Conservation (phyloP, 257 asterid genomes). For the Rubia yunnanensis region DNA sequence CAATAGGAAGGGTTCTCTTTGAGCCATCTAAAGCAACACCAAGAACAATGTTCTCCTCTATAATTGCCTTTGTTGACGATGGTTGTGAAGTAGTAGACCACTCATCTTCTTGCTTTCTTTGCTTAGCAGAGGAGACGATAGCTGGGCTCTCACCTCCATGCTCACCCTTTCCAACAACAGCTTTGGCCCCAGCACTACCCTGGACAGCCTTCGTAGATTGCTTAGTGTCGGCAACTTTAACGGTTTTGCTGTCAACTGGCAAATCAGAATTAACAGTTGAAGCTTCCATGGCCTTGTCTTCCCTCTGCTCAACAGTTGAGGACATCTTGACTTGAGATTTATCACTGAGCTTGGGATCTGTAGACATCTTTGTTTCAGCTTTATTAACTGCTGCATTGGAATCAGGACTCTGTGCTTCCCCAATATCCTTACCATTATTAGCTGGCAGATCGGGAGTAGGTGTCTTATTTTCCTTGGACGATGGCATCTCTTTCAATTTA, state of each 20-base stretch:
- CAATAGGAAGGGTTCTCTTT: constrained; percentile 91
- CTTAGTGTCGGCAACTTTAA: constrained; percentile 21
- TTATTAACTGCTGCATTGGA: constrained; percentile 30
- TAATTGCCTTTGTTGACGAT: constrained; percentile 40
- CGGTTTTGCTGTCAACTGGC: constrained; percentile 19
- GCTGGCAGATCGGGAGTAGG: constrained; percentile 29
- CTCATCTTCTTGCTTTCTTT: constrained; percentile 37
- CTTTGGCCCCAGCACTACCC: constrained; percentile 10
- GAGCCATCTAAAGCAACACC: constrained; percentile 97
- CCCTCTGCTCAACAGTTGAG: constrained; percentile 31
- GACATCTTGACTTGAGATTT: constrained; percentile 21
- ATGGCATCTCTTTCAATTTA: constrained; percentile 34
- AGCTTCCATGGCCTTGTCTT: constrained; percentile 28
- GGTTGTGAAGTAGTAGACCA: constrained; percentile 30
- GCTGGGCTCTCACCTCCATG: constrained; percentile 30
- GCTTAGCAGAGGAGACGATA: constrained; percentile 24
- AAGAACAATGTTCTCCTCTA: constrained; percentile 88
- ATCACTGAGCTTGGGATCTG: constrained; percentile 36
- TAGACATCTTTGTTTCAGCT: constrained; percentile 22
- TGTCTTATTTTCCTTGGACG: constrained; percentile 31
- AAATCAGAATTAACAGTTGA: constrained; percentile 19
- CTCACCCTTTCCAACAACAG: constrained; percentile 17
- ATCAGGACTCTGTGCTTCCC: constrained; percentile 24
- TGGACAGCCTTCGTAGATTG: constrained; percentile 34
- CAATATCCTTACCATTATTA: constrained; percentile 32